Evolutionary conservation across 2,329 filamentous ascomycete genomes (phyloP), one percentile per base, ranked within the genome.

Genomic region (Phialophora macrospora): DNA sequence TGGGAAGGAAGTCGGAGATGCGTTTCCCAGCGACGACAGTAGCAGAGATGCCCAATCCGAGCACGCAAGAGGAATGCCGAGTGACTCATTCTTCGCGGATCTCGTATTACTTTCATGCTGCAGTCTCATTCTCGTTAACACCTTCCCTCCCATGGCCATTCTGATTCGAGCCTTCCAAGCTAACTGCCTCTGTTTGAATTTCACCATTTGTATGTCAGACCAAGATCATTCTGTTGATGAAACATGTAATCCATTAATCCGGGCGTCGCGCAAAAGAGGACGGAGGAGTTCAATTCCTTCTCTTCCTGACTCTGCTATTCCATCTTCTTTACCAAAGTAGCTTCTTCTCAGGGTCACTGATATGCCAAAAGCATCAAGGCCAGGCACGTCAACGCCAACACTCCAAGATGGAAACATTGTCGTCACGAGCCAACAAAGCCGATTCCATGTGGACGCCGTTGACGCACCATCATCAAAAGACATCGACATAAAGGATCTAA

Each of bases 341-440:
- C 20, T 24, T 51, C 48, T 28, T 20, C 4, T 51, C 4, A 9
- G 46, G 12, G 4, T n/a, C 20, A 9, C 48, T 52, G 26, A 17
- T 14, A 66, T 68, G 63, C 61, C 64, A 12, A 66, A 62, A 38
- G 34, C 61, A 22, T 61, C 63, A 17, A 63, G 55, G 20, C 22
- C 52, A 20, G 52, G 55, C 24, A 63, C 63, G 52, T 54, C 66
- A n/a, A 51, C 57, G 28, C 14, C 64, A 26, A 59, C 17, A 46
- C 17, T 46, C n/a, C 61, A 56, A 30, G 63, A 68, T 63, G 60
- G 59, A 22, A 64, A 28, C 22, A 66, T 72, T n/a, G 68, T 71
- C 24, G 70, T 71, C 22, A 72, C 70, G 8, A 70, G 63, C 56
- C 70, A 72, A 59, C 70, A 72, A 57, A 68, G 67, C 58, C 69